Evolutionary conservation across 345 rosid genomes (phyloP), one percentile per base, ranked within the genome.

Genomic region (Streptanthus diversifolius): DNA sequence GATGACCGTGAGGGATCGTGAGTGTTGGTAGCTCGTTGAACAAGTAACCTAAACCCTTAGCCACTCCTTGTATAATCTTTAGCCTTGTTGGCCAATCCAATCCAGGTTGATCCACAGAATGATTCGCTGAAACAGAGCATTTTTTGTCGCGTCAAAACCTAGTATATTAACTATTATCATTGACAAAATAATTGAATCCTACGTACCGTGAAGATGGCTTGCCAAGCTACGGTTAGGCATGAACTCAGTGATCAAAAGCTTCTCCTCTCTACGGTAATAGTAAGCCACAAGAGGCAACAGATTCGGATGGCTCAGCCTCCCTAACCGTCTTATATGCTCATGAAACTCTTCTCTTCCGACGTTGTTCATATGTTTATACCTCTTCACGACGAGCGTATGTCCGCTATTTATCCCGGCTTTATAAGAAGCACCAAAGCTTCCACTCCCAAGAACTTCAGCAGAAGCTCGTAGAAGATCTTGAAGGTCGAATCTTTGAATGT

Each of bases 381-480:
- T 83, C 85, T 90, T 90, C 54, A 88, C 96, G 41, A 90, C 96
- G 51, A 85, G n/a, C 1, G 79, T 58, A 41, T 63, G 63, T 5
- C 83, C 86, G 1, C 40, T 49, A 52, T 33, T 27, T 27, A 85
- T 80, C 7, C 64, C 79, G 0, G 96, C 88, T 70, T 90, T 90
- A 52, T 86, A 90, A 3, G 96, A 88, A 61, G 91, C 82, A 25
- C 96, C 93, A 54, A 86, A 90, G 27, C 87, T 86, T 54, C 93
- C 96, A 65, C 96, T 90, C 30, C 96, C 96, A 70, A 90, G 69
- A 30, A 90, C 90, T 72, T 90, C 91, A 5, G 96, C 96, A 1
- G 96, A 86, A 1, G 91, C 87, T 75, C 72, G 84, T 4, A 90
- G 77, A 82, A 90, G 70, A 68, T 88, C 93, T 57, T 85, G 93